Percentiles rank a stretch among this genome's conserved stretches.
phyloP scores from a whole-genome alignment of 2,329 filamentous ascomycete genomes.

The Fusarium sp. region DNA sequence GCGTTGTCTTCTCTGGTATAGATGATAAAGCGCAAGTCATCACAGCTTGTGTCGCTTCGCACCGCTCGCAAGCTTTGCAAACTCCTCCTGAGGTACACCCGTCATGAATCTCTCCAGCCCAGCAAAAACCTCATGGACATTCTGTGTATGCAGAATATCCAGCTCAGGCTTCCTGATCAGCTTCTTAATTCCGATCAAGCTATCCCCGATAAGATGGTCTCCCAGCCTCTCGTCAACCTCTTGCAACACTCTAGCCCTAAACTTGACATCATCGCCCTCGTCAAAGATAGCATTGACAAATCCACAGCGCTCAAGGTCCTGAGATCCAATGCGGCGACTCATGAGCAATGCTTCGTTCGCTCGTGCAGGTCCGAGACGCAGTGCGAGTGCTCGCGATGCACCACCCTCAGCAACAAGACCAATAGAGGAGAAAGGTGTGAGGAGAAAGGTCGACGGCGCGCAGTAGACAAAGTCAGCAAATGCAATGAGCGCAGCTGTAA shows the following conservation, averaged over 20 bases:
- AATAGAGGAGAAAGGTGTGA: constrained; percentile 91
- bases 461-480: constrained; percentile 95
- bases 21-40: not conserved
- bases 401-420: constrained; percentile 92
- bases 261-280: constrained; percentile 73
- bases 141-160: constrained; percentile 79
- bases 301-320: constrained; percentile 79
- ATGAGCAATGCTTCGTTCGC: constrained; percentile 95
- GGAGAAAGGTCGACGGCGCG: constrained; percentile 81
- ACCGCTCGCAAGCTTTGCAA: constrained; percentile 82
- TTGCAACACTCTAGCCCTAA: constrained; percentile 75
- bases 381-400: constrained; percentile 80
- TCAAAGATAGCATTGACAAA: constrained; percentile 88
- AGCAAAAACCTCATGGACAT: constrained; percentile 84
- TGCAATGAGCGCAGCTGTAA: constrained; percentile 83
- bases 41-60: constrained; percentile 95
- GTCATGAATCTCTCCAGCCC: constrained; percentile 83
- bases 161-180: constrained; percentile 79
- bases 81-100: constrained; percentile 89
- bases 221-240: constrained; percentile 88
- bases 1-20: not conserved
- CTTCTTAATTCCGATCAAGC: constrained; percentile 84
- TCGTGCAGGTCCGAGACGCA: constrained; percentile 80
- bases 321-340: constrained; percentile 78
- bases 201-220: constrained; percentile 80